A percentile compares a stretch with the other conserved stretches of the same genome.
Conservation (phyloP, 495 filamentous ascomycete species). For the Penicillium turbatum region DNA sequence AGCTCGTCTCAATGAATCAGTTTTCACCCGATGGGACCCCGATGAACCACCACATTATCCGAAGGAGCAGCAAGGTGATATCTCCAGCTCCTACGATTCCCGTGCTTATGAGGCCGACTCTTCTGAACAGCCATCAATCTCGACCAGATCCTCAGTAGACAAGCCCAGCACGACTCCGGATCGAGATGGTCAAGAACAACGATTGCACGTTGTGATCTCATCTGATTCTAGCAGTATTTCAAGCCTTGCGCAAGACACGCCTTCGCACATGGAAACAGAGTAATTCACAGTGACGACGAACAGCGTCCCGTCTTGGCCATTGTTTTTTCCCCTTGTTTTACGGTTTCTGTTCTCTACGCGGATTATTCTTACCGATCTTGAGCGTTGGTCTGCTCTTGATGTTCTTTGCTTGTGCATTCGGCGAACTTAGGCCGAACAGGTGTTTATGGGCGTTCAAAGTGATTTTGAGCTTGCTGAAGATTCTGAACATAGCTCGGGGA, state of each 20-base stretch:
- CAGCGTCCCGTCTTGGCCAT: neutral
- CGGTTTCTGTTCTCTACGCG: neutral
- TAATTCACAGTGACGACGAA: neutral
- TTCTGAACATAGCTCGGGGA: neutral
- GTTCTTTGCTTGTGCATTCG: neutral
- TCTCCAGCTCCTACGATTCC: neutral
- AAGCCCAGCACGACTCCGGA: neutral
- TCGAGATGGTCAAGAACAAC: neutral
- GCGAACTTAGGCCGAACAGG: neutral
- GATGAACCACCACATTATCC: neutral
- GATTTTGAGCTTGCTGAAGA: neutral
- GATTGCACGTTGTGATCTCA: no score
- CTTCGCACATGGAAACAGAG: neutral
- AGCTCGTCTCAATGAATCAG: slow-evolving; percentile 14
- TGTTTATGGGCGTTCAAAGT: neutral
- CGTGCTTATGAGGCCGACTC: neutral
- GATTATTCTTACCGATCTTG: neutral
- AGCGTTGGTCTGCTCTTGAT: neutral
- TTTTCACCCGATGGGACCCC: no score
- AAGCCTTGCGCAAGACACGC: neutral
- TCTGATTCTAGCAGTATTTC: neutral
- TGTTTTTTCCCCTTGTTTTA: neutral
- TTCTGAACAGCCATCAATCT: neutral
- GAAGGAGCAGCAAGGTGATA: slow-evolving; percentile 4
- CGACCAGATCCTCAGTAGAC: neutral